These are phyloP conservation scores for Nothophytophthora sp. DNA, from an alignment of 352 stramenopile species.

Conservation along the genomic window DNA sequence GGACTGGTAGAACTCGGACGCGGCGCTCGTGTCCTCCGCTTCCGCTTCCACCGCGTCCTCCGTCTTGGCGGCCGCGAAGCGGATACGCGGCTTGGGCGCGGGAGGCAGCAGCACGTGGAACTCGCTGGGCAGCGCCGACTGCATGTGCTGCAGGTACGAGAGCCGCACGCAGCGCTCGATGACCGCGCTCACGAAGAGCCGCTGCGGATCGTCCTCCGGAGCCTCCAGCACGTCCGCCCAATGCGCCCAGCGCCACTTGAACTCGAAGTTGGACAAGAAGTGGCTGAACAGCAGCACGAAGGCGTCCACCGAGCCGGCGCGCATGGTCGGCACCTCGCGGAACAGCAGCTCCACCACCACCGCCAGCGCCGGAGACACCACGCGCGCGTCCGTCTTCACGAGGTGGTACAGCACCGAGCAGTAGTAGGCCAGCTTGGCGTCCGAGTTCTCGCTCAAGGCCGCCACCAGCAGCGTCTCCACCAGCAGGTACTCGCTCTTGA, in stretches of 20 bases:
- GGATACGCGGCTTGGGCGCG: slow-evolving; percentile 66
- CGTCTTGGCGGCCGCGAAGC: slow-evolving; percentile 40
- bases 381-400: slow-evolving; percentile 69
- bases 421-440: slow-evolving; percentile 58
- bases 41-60: slow-evolving; percentile 6
- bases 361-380: slow-evolving; percentile 73
- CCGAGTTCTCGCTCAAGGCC: slow-evolving; percentile 46
- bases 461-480: slow-evolving; percentile 74
- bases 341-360: slow-evolving; percentile 87
- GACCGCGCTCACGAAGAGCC: slow-evolving; percentile 82
- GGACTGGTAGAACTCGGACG: slow-evolving; percentile 56
- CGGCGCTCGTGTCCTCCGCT: slow-evolving; percentile 9
- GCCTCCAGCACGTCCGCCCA: slow-evolving; percentile 83
- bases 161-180: slow-evolving; percentile 87
- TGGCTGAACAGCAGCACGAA: slow-evolving; percentile 86
- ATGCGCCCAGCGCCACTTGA: slow-evolving; percentile 82
- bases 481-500: slow-evolving; percentile 82
- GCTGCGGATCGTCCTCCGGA: slow-evolving; percentile 77
- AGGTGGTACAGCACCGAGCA: slow-evolving; percentile 77
- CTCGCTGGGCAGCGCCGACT: slow-evolving; percentile 63
- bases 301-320: slow-evolving; percentile 45
- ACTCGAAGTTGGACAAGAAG: slow-evolving; percentile 89
- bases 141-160: slow-evolving; percentile 87
- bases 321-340: slow-evolving; percentile 78
- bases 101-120: slow-evolving; percentile 83